These are phyloP conservation scores for Athelia sp. DNA, from an alignment of 1,284 basidiomycete genomes.

Conservation along the genomic window DNA sequence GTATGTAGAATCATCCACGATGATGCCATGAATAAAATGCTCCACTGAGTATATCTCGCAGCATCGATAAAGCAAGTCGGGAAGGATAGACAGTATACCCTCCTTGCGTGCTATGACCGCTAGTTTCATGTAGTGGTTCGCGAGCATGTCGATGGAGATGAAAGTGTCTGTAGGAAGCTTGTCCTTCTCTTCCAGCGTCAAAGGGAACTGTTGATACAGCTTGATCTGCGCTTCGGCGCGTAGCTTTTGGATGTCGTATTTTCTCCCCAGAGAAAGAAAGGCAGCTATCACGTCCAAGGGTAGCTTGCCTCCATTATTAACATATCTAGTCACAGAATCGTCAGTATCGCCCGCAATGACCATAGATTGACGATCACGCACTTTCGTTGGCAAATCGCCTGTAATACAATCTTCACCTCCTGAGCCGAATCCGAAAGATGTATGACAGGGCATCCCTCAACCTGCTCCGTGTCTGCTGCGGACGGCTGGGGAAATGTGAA, in stretches of 20 bases:
- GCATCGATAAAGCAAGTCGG: background rate
- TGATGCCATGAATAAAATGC: too few species aligned
- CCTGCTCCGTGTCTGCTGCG: background rate
- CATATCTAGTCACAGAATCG: too few species aligned
- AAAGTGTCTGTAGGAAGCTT: too few species aligned
- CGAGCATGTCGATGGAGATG: too few species aligned
- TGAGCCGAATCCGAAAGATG: background rate
- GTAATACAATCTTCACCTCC: background rate
- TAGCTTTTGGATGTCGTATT: slow-evolving; percentile 8
- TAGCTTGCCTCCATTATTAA: too few species aligned
- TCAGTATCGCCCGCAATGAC: too few species aligned
- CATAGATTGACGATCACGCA: background rate
- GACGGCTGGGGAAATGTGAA: slow-evolving; percentile 5
- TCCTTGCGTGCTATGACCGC: too few species aligned
- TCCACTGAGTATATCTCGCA: background rate
- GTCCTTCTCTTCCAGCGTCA: background rate
- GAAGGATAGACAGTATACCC: too few species aligned
- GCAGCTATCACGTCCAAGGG: background rate
- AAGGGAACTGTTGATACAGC: background rate
- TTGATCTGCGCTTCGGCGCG: slow-evolving; percentile 4
- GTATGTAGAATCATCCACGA: too few species aligned
- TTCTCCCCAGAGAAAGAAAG: slow-evolving; percentile 7
- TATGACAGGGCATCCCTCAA: background rate
- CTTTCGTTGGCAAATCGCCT: background rate
- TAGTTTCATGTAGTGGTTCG: too few species aligned